phyloP scores from a whole-genome alignment of 2,329 filamentous ascomycete genomes.

The Achaetomium macrosporum region DNA sequence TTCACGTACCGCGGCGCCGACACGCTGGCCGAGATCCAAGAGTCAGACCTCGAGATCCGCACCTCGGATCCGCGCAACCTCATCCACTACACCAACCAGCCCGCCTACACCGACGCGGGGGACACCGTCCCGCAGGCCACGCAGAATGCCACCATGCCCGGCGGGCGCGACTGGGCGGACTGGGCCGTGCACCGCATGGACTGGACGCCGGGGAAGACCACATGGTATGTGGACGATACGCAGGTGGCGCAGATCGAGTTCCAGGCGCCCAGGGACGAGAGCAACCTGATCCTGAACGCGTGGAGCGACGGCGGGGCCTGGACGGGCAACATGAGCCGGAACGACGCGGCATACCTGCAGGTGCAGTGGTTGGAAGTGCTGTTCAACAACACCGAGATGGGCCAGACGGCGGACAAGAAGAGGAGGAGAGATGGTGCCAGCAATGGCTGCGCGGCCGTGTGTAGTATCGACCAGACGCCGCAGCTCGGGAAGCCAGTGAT shows the following conservation, averaged over 20 bases:
- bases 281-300: slow-evolving; percentile 51
- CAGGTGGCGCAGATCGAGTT: slow-evolving; percentile 48
- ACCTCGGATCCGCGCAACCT: slow-evolving; percentile 39
- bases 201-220: slow-evolving; percentile 48
- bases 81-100: slow-evolving; percentile 57
- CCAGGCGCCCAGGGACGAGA: slow-evolving; percentile 48
- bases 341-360: slow-evolving; percentile 48
- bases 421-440: background rate
- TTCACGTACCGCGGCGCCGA: slow-evolving; percentile 44
- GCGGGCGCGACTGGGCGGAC: slow-evolving; percentile 41
- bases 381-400: slow-evolving; percentile 39
- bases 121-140: slow-evolving; percentile 43
- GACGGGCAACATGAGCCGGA: slow-evolving; percentile 52
- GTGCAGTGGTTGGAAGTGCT: slow-evolving; percentile 59
- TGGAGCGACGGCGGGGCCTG: slow-evolving; percentile 57
- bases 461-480: slow-evolving; percentile 33
- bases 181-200: slow-evolving; percentile 57
- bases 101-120: slow-evolving; percentile 41
- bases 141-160: slow-evolving; percentile 41
- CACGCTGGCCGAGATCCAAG: slow-evolving; percentile 38
- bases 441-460: slow-evolving; percentile 26
- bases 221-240: slow-evolving; percentile 51
- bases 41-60: slow-evolving; percentile 49
- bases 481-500: slow-evolving; percentile 36
- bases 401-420: background rate